Percentiles rank a stretch among this genome's conserved stretches.
These are phyloP conservation scores for Tricholoma flavovirens DNA, from an alignment of 768 basidiomycete species.

Conservation along the genomic window DNA sequence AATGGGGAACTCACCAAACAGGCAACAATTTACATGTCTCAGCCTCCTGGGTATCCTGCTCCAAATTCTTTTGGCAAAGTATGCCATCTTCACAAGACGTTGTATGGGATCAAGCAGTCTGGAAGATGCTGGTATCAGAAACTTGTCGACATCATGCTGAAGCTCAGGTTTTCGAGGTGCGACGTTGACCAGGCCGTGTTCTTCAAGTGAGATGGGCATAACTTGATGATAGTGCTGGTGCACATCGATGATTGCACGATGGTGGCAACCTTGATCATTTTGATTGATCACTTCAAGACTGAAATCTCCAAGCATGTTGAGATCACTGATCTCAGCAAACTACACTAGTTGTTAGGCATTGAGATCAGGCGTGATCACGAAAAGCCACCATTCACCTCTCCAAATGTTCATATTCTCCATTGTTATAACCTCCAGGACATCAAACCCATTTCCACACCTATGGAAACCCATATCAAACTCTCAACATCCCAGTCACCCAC, in stretches of 20 bases:
- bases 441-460: slow-evolving; percentile 21
- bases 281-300: slow-evolving; percentile 14
- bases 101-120: slow-evolving; percentile 27
- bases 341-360: slow-evolving; percentile 27
- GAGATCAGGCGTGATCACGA: slow-evolving; percentile 15
- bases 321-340: slow-evolving; percentile 21
- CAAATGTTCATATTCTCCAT: slow-evolving; percentile 23
- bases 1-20: no score
- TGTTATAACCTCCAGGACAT: slow-evolving; percentile 21
- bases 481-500: slow-evolving; percentile 12
- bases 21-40: no score
- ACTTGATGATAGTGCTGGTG: slow-evolving; percentile 11
- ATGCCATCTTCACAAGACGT: slow-evolving; percentile 18
- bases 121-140: slow-evolving; percentile 17
- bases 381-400: slow-evolving; percentile 15
- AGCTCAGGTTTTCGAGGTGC: slow-evolving; percentile 8
- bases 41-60: slow-evolving; percentile 12
- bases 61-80: slow-evolving; percentile 7
- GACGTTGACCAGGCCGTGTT: slow-evolving; percentile 18
- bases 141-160: slow-evolving; percentile 4
- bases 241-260: slow-evolving; percentile 23
- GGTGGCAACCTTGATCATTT: background rate
- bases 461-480: slow-evolving; percentile 8
- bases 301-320: slow-evolving; percentile 15
- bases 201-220: slow-evolving; percentile 8